Evolutionary conservation across 176 grass and related monocot species (phyloP), one percentile per base, ranked within the genome.

Genomic region (Bonia amplexicaulis): DNA sequence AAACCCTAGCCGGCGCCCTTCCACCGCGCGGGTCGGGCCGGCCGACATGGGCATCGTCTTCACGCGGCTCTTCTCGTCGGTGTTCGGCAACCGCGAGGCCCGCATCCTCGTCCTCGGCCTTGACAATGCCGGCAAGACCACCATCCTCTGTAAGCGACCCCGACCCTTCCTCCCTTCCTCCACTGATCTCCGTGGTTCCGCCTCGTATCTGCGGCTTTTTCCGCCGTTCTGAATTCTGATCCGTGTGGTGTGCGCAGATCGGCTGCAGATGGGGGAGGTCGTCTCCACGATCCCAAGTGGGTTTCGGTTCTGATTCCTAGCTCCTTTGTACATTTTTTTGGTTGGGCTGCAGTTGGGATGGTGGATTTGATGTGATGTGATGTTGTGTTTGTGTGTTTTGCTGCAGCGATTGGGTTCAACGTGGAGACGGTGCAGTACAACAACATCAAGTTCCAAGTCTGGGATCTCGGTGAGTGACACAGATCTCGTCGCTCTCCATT

Each of bases 91-190:
- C 80, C 93, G 91, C 80, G 93, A 98, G 91, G 96, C 96, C 67
- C 96, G 96, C 80, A 95, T 98, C 93, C 96, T 95, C 69, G 91
- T 95, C 22, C 96, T 95, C 83, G 91, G 89, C 57, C 93, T 95
- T 55, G 93, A 98, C 96, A 98, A 98, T 94, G 96, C 96, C 44
- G 96, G 96, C 7, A 98, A 98, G 85, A 98, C 96, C 77, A 98
- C 96, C 78, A 98, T 98, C 76, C 88, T 98, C 31, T 98, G 93
- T 98, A 90, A 90, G 76, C 45, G 2, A 5, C 4, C 73, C 39
- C 37, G 25, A 17, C 5, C 35, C 25, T n/a, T 6, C 35, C 48
- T 11, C 66, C 6, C 15, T 58, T 45, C 22, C 20, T 58, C 55
- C 20, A 10, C 9, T 23, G 82, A 76, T 90, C 74, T 37, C 83